phyloP scores from a whole-genome alignment of 495 filamentous ascomycete species.

The Corynascus novoguineensis region DNA sequence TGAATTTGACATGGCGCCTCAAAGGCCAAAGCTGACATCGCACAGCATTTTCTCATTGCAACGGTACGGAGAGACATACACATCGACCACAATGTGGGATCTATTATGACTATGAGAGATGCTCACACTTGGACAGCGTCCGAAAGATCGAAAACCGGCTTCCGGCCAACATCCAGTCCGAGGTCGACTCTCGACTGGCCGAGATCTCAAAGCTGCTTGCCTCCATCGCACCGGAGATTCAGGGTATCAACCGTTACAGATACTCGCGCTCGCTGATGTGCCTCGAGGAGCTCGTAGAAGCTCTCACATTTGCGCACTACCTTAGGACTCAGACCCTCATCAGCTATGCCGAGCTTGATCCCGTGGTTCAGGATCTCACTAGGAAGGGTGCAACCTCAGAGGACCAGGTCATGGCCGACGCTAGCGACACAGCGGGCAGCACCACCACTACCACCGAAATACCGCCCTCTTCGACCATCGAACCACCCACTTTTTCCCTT shows the following conservation, averaged over 20 bases:
- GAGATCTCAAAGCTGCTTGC: slow-evolving; percentile 65
- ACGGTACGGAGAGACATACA: slow-evolving; percentile 50
- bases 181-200: slow-evolving; percentile 55
- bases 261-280: slow-evolving; percentile 83
- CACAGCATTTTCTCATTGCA: slow-evolving; percentile 87
- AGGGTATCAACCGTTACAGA: slow-evolving; percentile 71
- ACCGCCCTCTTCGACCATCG: background rate
- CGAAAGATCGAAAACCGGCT: slow-evolving; percentile 59
- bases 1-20: background rate
- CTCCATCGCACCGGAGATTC: slow-evolving; percentile 64
- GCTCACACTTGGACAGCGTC: slow-evolving; percentile 33
- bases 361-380: slow-evolving; percentile 36
- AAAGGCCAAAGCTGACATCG: background rate
- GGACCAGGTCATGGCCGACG: slow-evolving; percentile 27
- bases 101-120: background rate
- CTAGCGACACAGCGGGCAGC: slow-evolving; percentile 4
- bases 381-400: slow-evolving; percentile 21
- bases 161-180: slow-evolving; percentile 57
- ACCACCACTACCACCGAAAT: background rate
- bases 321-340: slow-evolving; percentile 70
- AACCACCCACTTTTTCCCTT: slow-evolving; percentile 49
- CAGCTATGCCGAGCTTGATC: slow-evolving; percentile 52
- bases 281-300: slow-evolving; percentile 90
- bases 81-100: background rate
- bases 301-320: slow-evolving; percentile 79